Evolutionary conservation across 140 eudicot genomes (phyloP).

Genomic region (Senecio squalidus): DNA sequence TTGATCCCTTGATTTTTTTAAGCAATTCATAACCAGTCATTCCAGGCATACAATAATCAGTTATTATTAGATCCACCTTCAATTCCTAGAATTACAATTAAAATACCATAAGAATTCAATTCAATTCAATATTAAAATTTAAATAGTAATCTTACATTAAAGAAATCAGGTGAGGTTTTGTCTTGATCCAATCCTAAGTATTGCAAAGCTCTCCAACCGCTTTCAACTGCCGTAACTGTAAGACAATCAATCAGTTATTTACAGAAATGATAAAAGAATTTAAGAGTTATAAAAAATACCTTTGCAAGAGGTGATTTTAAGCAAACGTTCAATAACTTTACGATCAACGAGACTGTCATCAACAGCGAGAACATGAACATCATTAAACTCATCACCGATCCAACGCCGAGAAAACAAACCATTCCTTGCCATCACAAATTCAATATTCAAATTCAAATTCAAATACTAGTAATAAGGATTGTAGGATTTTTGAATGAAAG

Average conservation of each 20-base stretch:
- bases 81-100: not conserved
- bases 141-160: conserved; percentile 47
- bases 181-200: conserved; percentile 78
- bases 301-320: conserved; percentile 83
- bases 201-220: conserved; percentile 86
- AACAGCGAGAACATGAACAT: conserved; percentile 91
- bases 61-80: not conserved
- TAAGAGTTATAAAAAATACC: too few relatives aligned
- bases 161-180: conserved; percentile 49
- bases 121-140: too few relatives aligned
- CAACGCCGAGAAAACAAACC: conserved; percentile 49
- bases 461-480: too few relatives aligned
- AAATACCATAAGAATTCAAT: not conserved
- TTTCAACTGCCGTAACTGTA: conserved; percentile 94
- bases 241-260: too few relatives aligned
- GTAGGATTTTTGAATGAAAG: too few relatives aligned
- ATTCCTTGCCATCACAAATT: too few relatives aligned
- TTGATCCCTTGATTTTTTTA: conserved; percentile 33
- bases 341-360: conserved; percentile 94
- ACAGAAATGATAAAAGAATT: too few relatives aligned
- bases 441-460: too few relatives aligned
- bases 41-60: not conserved
- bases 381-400: conserved; percentile 37
- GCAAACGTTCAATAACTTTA: conserved; percentile 81
- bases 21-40: not conserved